These are phyloP conservation scores for Tylopilus sp. DNA, from an alignment of 1,284 basidiomycete genomes.

Conservation along the genomic window DNA sequence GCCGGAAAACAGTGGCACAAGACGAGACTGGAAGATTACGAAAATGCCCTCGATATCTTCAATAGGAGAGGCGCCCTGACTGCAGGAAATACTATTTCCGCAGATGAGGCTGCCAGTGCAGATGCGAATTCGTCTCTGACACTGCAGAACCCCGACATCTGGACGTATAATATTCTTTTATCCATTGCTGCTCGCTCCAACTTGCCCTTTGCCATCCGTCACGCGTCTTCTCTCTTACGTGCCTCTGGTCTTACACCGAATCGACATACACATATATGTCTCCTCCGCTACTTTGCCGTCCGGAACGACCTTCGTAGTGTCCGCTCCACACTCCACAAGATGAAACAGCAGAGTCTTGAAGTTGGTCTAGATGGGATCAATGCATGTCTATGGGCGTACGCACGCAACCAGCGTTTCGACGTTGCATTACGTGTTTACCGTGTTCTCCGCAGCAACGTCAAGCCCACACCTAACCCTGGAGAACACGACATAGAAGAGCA, in stretches of 20 bases:
- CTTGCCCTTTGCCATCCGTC: slow-evolving; percentile 45
- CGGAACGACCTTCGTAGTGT: slow-evolving; percentile 51
- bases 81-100: neutral
- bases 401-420: slow-evolving; percentile 51
- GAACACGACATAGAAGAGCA: slow-evolving; percentile 37
- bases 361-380: slow-evolving; percentile 65
- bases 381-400: slow-evolving; percentile 66
- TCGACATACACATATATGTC: slow-evolving; percentile 57
- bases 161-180: slow-evolving; percentile 68
- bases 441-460: slow-evolving; percentile 53
- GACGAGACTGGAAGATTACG: slow-evolving; percentile 55
- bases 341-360: slow-evolving; percentile 50
- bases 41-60: slow-evolving; percentile 58
- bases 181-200: slow-evolving; percentile 57
- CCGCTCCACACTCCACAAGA: slow-evolving; percentile 51
- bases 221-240: slow-evolving; percentile 52
- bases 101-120: neutral
- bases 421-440: slow-evolving; percentile 62
- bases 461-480: slow-evolving; percentile 37
- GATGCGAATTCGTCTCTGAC: neutral
- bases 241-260: slow-evolving; percentile 54
- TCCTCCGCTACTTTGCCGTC: slow-evolving; percentile 56
- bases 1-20: slow-evolving; percentile 67
- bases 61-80: slow-evolving; percentile 52
- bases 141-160: slow-evolving; percentile 52